A percentile compares a stretch with the other conserved stretches of the same genome.
Conservation (phyloP, 768 basidiomycete genomes). For the Leucosporidium yakuticum region DNA sequence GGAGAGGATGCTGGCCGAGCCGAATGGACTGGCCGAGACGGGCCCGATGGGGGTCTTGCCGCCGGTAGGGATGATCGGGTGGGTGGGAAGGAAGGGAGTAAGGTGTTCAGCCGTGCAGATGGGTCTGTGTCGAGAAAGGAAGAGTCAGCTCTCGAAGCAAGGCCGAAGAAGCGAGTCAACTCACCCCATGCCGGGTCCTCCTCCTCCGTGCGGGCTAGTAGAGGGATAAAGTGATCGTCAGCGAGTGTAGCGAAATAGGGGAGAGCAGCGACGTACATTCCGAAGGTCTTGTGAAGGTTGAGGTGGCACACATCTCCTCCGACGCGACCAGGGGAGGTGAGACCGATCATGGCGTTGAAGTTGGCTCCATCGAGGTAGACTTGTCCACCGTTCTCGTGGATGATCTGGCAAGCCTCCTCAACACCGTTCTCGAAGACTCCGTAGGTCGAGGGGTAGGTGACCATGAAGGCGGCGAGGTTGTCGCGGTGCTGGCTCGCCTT, state of each 20-base stretch:
- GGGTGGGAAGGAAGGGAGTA: constrained; percentile 85
- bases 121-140: constrained; percentile 51
- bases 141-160: constrained; percentile 13
- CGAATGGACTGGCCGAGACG: constrained; percentile 85
- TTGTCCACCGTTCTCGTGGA: constrained; percentile 87
- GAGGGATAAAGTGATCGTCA: constrained; percentile 2
- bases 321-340: constrained; percentile 57
- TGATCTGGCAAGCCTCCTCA: constrained; percentile 76
- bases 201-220: constrained; percentile 85
- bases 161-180: background rate
- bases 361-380: constrained; percentile 81
- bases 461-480: constrained; percentile 93
- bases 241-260: background rate
- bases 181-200: constrained; percentile 90
- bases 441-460: constrained; percentile 65
- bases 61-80: constrained; percentile 65
- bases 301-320: constrained; percentile 97
- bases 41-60: constrained; percentile 72
- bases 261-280: constrained; percentile 57
- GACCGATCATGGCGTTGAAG: constrained; percentile 35
- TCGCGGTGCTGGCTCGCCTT: constrained; percentile 91
- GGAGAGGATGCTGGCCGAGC: constrained; percentile 87
- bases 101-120: constrained; percentile 93
- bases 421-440: constrained; percentile 92
- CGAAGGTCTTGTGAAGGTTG: constrained; percentile 97